A percentile compares a stretch with the other conserved stretches of the same genome.
phyloP scores from a whole-genome alignment of 139 green algal genomes.

The Tetraselmis chui region DNA sequence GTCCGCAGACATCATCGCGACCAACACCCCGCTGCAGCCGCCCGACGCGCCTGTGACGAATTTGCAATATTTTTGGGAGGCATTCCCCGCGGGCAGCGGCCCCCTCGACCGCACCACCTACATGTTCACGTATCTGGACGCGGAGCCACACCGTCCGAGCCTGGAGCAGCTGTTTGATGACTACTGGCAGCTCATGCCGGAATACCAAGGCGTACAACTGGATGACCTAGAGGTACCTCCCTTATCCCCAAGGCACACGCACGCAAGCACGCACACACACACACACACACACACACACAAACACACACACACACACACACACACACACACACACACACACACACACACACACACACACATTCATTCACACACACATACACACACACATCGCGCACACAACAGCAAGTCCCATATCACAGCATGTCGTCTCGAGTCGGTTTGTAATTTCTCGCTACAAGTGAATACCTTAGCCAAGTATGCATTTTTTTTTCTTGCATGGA shows the following conservation, averaged over 20 bases:
- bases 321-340: background rate
- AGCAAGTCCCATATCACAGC: too few species aligned
- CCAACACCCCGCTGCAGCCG: constrained; percentile 56
- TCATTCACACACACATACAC: background rate
- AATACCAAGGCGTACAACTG: constrained; percentile 69
- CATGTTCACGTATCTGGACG: constrained; percentile 93
- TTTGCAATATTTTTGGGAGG: constrained; percentile 86
- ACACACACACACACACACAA: background rate
- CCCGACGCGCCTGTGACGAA: constrained; percentile 42
- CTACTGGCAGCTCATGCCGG: constrained; percentile 88
- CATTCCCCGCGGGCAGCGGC: constrained; percentile 72
- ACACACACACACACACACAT: background rate
- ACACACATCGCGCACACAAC: too few species aligned
- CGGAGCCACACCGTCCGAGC: constrained; percentile 48
- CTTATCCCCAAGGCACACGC: background rate
- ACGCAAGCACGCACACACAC: background rate
- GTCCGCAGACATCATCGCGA: constrained; percentile 75
- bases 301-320: background rate
- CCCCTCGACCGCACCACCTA: constrained; percentile 86
- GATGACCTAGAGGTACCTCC: constrained; percentile 45
- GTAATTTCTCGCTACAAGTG: too few species aligned
- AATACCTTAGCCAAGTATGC: too few species aligned
- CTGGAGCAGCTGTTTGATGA: constrained; percentile 78
- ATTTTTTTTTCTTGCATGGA: too few species aligned
- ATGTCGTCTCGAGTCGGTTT: too few species aligned